Conservation (phyloP, 257 asterid species). For the Solanum boliviense region DNA sequence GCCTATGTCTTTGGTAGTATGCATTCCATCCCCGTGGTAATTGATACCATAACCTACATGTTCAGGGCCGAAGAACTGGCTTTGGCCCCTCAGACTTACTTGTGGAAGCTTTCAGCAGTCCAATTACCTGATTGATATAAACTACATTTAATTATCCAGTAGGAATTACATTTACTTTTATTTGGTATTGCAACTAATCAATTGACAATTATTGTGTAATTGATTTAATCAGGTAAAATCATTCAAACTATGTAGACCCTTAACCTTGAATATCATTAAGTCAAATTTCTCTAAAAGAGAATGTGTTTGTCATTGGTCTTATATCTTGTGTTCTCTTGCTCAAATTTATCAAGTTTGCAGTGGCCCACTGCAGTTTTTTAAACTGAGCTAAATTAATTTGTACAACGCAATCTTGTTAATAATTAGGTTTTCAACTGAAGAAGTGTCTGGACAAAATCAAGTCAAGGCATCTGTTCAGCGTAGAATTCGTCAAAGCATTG, state of each 20-base stretch:
- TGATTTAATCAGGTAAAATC: background rate
- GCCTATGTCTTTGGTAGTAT: background rate
- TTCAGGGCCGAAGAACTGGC: background rate
- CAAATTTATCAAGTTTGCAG: background rate
- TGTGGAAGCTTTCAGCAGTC: background rate
- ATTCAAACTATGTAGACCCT: background rate
- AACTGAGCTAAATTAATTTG: background rate
- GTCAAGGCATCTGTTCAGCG: conserved; percentile 98
- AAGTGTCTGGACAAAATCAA: conserved; percentile 98
- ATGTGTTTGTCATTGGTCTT: background rate
- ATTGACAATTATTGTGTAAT: background rate
- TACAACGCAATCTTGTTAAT: background rate
- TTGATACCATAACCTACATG: background rate
- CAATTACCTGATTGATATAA: background rate
- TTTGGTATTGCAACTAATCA: background rate
- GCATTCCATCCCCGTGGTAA: background rate
- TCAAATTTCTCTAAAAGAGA: background rate
- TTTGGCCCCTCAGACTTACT: background rate
- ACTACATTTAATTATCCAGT: background rate
- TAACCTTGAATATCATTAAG: background rate
- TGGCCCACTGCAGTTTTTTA: background rate
- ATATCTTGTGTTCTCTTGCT: background rate
- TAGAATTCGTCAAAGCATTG: conserved; percentile 85
- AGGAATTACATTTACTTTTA: background rate
- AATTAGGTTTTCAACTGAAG: conserved; percentile 83